Evolutionary conservation across 2,329 filamentous ascomycete species (phyloP), one percentile per base, ranked within the genome.

Genomic region (Aspergillus sp.): DNA sequence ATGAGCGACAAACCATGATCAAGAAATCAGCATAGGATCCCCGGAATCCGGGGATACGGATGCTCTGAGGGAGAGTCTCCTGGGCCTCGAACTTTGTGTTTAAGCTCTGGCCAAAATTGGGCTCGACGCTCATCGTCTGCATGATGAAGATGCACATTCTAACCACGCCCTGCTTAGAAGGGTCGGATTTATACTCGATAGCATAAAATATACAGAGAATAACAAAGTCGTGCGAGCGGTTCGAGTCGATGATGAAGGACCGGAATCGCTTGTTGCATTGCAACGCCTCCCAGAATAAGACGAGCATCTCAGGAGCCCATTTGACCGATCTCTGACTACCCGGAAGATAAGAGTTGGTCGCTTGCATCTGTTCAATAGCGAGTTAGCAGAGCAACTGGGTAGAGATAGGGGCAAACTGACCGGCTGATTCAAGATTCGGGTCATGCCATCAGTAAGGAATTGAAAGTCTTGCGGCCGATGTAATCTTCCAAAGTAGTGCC

Each of bases 251-350:
- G 70, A 99, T 95, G 76, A 97, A 99, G 1, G 92, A 92, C 32
- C 95, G 86, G 79, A 99, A 99, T 61, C 94, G 86, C 78, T 97
- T 98, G 79, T 99, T 99, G 83, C 94, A 97, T 76, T 99, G 95
- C 4, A 95, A 87, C 39, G 92, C 87, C 79, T 99, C 95, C 95
- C 95, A 99, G 73, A 98, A 97, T 2, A 99, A 83, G 85, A 97
- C 95, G 58, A 98, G 88, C 80, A 96, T 96, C 77, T 99, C 95
- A 1, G 95, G 93, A 0, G 93, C 92, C 84, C 94, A 96, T 71
- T 91, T 91, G 55, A 91, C 82, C 0, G 90, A 86, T 51, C 89
- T 86, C 69, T 96, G 91, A 41, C 89, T 89, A 4, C 92, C 91
- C 0, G 94, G 92, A 2, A 97, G 86, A 74, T 97, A 97, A 1